A percentile compares a stretch with the other conserved stretches of the same genome.
Conservation (phyloP, 768 basidiomycete species). For the Kwoniella bestiolae region DNA sequence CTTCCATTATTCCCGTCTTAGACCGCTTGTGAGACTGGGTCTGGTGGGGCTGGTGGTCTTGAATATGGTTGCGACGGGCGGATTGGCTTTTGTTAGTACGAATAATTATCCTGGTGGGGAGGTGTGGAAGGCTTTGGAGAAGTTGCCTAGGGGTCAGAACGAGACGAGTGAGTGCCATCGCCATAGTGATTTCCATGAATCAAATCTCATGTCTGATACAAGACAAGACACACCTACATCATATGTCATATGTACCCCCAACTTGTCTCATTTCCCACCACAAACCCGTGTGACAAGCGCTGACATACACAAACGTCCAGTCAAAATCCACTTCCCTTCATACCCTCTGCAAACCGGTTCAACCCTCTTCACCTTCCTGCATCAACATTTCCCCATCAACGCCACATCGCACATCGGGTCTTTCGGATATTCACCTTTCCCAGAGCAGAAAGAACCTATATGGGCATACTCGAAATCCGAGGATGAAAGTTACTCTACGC, state of each 20-base stretch:
- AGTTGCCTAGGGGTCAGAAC: slow-evolving; percentile 26
- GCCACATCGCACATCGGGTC: neutral
- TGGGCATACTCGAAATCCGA: slow-evolving; percentile 90
- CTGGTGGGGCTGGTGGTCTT: slow-evolving; percentile 62
- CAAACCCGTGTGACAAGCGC: too few relatives aligned
- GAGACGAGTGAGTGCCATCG: slow-evolving; percentile 17
- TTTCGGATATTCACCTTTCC: slow-evolving; percentile 4
- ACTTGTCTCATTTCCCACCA: too few relatives aligned
- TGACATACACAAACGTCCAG: slow-evolving; percentile 28
- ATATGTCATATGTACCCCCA: too few relatives aligned
- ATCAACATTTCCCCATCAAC: slow-evolving; percentile 31
- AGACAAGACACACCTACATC: too few relatives aligned
- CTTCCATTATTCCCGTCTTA: slow-evolving; percentile 53
- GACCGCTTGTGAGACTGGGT: slow-evolving; percentile 61
- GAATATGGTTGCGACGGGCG: slow-evolving; percentile 65
- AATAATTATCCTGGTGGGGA: slow-evolving; percentile 88
- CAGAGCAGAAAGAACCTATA: slow-evolving; percentile 13
- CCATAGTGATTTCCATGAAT: slow-evolving; percentile 14
- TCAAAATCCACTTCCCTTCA: slow-evolving; percentile 72
- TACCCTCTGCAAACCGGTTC: slow-evolving; percentile 88
- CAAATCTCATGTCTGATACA: neutral
- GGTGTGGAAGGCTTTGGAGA: slow-evolving; percentile 70
- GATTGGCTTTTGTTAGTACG: slow-evolving; percentile 67
- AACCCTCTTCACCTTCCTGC: slow-evolving; percentile 73
- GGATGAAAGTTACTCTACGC: slow-evolving; percentile 29